Conservation (phyloP, 306 rosid species). For the Echinosophora koreensis region DNA sequence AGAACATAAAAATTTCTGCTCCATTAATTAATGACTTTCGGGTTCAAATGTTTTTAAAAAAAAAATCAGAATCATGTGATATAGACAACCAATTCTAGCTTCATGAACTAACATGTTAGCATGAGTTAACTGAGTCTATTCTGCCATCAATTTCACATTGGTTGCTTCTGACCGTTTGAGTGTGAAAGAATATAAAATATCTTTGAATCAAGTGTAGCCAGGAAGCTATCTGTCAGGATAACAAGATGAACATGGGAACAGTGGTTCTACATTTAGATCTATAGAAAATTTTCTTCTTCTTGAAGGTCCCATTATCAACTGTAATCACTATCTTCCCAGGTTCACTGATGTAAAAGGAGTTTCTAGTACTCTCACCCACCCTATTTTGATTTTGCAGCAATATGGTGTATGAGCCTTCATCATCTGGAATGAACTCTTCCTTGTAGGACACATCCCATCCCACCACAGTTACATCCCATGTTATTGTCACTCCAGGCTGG, state of each 20-base stretch:
- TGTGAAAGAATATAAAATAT: conserved; percentile 38
- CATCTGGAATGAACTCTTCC: conserved; percentile 91
- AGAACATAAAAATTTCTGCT: conserved; percentile 8
- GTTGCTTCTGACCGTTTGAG: conserved; percentile 14
- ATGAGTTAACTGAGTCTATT: conserved; percentile 22
- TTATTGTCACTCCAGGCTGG: conserved; percentile 76
- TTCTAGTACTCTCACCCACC: conserved; percentile 66
- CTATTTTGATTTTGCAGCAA: conserved; percentile 70
- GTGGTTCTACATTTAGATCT: conserved; percentile 73
- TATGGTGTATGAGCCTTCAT: conserved; percentile 83
- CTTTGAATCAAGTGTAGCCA: conserved; percentile 31
- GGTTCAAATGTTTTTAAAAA: conserved; percentile 40
- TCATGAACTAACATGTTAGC: conserved; percentile 26
- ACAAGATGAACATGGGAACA: conserved; percentile 68
- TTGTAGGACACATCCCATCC: conserved; percentile 92
- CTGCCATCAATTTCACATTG: conserved; percentile 26
- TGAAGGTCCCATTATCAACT: conserved; percentile 68
- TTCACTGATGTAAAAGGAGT: conserved; percentile 83
- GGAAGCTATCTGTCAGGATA: conserved; percentile 33
- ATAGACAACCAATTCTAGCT: conserved; percentile 35
- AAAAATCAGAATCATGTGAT: conserved; percentile 3
- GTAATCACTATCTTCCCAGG: conserved; percentile 82
- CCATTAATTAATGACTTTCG: conserved; percentile 23
- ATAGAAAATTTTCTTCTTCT: conserved; percentile 68
- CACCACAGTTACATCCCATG: conserved; percentile 81